These are phyloP conservation scores for Blastomyces emzantsi DNA, from an alignment of 2,329 filamentous ascomycete species.

Conservation along the genomic window DNA sequence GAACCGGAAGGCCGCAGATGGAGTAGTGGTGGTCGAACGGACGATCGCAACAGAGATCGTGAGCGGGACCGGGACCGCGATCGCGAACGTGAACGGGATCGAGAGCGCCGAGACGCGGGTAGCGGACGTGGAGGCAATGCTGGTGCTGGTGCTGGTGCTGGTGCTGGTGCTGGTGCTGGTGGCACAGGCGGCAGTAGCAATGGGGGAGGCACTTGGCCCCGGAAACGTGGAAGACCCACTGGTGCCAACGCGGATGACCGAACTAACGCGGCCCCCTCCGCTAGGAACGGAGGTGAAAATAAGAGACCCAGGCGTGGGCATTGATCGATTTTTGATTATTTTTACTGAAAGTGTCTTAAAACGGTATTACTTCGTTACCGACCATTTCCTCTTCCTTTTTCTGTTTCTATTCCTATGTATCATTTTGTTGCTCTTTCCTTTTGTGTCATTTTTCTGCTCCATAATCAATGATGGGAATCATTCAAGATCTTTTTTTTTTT, in stretches of 20 bases:
- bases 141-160: too few species aligned
- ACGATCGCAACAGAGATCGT: conserved; percentile 10
- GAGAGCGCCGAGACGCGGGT: conserved; percentile 11
- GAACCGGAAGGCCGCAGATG: conserved; percentile 12
- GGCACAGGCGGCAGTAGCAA: background rate
- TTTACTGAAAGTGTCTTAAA: background rate
- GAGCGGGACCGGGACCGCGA: conserved; percentile 11
- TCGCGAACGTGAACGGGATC: conserved; percentile 9
- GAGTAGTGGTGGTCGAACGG: conserved; percentile 8
- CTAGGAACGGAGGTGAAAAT: conserved; percentile 16
- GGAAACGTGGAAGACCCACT: conserved; percentile 16
- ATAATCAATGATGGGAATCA: background rate
- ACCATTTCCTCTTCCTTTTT: conserved; percentile 11
- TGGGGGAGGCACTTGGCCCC: conserved; percentile 14
- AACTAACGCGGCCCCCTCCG: conserved; percentile 7
- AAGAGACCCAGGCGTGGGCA: conserved; percentile 21
- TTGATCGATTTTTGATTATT: conserved; percentile 4
- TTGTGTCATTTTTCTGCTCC: background rate
- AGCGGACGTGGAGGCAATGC: conserved; percentile 10
- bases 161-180: background rate
- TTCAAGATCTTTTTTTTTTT: background rate
- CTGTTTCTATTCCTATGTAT: conserved; percentile 15
- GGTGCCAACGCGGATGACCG: conserved; percentile 12
- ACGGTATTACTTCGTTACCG: background rate
- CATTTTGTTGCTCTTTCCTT: conserved; percentile 12